phyloP scores from a whole-genome alignment of 2,329 filamentous ascomycete genomes.

The Xylaria sp. region DNA sequence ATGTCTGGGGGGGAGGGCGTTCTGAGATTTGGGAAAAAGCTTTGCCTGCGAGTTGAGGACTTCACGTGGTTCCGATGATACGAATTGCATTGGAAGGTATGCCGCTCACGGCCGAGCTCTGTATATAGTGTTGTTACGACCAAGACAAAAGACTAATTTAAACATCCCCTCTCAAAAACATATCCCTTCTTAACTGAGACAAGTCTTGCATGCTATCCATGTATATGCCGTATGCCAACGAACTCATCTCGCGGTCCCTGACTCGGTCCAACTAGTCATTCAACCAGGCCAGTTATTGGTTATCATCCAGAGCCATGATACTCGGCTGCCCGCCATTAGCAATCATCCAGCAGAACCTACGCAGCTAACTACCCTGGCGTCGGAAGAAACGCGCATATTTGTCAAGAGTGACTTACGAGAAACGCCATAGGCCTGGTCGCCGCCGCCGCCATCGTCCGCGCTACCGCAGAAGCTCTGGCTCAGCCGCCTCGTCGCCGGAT shows the following conservation, averaged over 20 bases:
- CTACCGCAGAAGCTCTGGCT: conserved; percentile 36
- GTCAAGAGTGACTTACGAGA: conserved; percentile 4
- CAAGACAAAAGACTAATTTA: conserved; percentile 53
- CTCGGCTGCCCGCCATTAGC: too few species aligned
- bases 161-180: conserved; percentile 58
- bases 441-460: background rate
- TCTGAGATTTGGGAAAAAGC: conserved; percentile 39
- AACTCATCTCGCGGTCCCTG: too few species aligned
- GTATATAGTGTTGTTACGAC: conserved; percentile 44
- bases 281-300: too few species aligned
- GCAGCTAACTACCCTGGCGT: too few species aligned
- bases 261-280: too few species aligned
- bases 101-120: conserved; percentile 45
- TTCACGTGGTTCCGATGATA: conserved; percentile 47
- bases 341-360: too few species aligned
- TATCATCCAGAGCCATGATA: too few species aligned
- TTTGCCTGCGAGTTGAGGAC: conserved; percentile 30
- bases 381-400: too few species aligned
- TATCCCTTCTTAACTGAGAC: background rate
- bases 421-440: background rate
- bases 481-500: conserved; percentile 27
- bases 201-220: background rate
- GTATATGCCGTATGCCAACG: background rate
- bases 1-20: conserved; percentile 43
- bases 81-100: conserved; percentile 45